Conservation (phyloP, 1,139 yeast genomes). For the Candida tunisiensis region DNA sequence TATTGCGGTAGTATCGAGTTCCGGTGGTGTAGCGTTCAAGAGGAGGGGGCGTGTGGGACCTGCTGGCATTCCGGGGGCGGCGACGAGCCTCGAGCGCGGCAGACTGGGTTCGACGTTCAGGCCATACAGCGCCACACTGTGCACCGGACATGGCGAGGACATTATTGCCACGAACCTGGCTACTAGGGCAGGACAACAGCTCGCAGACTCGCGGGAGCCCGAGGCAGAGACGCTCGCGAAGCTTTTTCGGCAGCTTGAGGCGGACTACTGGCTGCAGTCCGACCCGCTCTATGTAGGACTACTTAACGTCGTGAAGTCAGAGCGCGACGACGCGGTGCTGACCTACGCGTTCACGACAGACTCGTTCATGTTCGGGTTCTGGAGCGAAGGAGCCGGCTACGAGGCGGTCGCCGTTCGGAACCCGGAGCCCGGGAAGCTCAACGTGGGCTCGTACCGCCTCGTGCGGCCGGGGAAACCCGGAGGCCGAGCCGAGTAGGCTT, state of each 20-base stretch:
- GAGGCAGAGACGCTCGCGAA: slow-evolving; percentile 1
- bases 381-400: no score
- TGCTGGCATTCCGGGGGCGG: slow-evolving; percentile 19
- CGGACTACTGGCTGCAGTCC: slow-evolving; percentile 6
- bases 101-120: no score
- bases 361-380: slow-evolving; percentile 10
- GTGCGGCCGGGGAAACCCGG: no score
- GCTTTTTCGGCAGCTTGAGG: slow-evolving; percentile 3
- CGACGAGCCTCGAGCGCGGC: slow-evolving; percentile 8
- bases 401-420: no score
- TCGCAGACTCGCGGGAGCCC: not conserved
- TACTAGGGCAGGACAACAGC: not conserved
- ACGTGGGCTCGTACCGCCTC: no score
- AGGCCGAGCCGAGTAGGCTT: no score
- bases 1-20: slow-evolving; percentile 17
- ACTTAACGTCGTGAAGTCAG: slow-evolving; percentile 4
- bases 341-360: slow-evolving; percentile 11
- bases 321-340: slow-evolving; percentile 3
- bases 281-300: slow-evolving; percentile 10
- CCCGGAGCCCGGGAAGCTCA: no score
- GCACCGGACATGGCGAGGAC: slow-evolving; percentile 19
- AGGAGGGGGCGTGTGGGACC: slow-evolving; percentile 20
- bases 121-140: slow-evolving; percentile 7
- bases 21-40: slow-evolving; percentile 19
- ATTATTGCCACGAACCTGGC: slow-evolving; percentile 12